Evolutionary conservation across 73 alveolate species (phyloP), one percentile per base, ranked within the genome.

Genomic region (Blepharisma japonicum): DNA sequence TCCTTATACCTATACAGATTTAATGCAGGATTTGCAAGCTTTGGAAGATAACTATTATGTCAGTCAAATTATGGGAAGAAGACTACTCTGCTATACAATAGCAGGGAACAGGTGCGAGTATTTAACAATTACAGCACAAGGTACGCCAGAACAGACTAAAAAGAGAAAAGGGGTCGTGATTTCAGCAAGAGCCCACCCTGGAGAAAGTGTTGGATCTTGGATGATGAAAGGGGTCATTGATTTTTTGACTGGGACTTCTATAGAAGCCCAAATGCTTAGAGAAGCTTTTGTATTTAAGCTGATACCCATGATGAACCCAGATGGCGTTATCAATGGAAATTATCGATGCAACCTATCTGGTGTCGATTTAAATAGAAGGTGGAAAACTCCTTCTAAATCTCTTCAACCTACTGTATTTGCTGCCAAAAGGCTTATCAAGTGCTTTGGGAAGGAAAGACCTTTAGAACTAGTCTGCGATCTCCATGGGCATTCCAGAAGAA

Each of bases 311-410:
- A 88, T 98, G 83, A 98, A 98, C 82, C 98, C 98, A 0, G 99
- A 98, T 81, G 99, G 99, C 6, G 99, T 98, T 9, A 91, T 98
- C n/a, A 96, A 94, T 50, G 99, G 99, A 23, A 96, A 93, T 85
- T 95, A 98, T 5, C 81, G 80, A n/a, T 70, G 80, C 46, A 20
- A 21, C 11, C 87, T 98, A 77, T 98, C 99, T 5, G 99, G 99
- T 18, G 98, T 96, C 49, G 99, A 98, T 70, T 82, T 98, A 81
- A 98, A 70, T 80, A 18, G 80, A 18, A 23, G 80, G 80, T 70
- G 99, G 99, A 91, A 89, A 25, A 98, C 95, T 77, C 99, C 99
- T 3, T 80, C 89, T 77, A 95, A 95, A 78, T 90, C 87, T 77
- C 79, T 94, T 56, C 99, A 97, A 71, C 99, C 99, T 6, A 94